Base-by-base conservation (phyloP, 2,329 filamentous ascomycete genomes). In the Aspergillus sp. region DNA sequence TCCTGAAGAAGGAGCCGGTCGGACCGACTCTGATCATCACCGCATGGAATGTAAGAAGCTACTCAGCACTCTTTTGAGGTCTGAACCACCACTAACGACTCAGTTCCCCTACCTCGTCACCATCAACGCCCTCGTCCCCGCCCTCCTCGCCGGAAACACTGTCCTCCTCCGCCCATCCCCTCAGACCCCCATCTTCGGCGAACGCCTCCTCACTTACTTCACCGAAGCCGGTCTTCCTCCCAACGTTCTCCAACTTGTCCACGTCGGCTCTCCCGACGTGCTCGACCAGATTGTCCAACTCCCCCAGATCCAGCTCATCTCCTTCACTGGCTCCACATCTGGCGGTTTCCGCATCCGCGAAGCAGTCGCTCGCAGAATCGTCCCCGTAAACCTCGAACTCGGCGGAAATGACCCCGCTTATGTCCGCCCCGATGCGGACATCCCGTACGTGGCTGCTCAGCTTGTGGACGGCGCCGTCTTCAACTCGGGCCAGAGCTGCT, bases 401-500 rank as follows among this genome's bases (percentile, higher is more conserved):
- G 93, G 93, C 64, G 93, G 93, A 66, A 96, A 97, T 71, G 93
- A 96, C 72, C 90, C 93, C 3, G 92, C 92, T 15, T 96, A 96
- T 70, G 84, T 97, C 56, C 84, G 93, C 59, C 81, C 81, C 5
- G 93, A 96, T 68, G 91, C 94, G 0, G 91, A 96, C 71, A 77
- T 96, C 56, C 86, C 86, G 56, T 96, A 92, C 89, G 92, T 89
- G 0, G 93, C 93, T 0, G 92, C 90, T 66, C 91, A 96, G 77
- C 92, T 96, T 69, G 92, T 96, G 10, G 93, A 96, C 66, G 92
- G 92, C 30, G 88, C 91, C 5, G 81, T 97, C 48, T 96, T 96
- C 82, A 96, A 96, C 81, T 96, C 92, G 38, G 93, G 93, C 13
- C 93, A 97, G 81, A 96, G 91, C 72, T 97, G 93, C 81, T 96